Conservation (phyloP, 257 asterid genomes). For the Paraleonurus japonicus region DNA sequence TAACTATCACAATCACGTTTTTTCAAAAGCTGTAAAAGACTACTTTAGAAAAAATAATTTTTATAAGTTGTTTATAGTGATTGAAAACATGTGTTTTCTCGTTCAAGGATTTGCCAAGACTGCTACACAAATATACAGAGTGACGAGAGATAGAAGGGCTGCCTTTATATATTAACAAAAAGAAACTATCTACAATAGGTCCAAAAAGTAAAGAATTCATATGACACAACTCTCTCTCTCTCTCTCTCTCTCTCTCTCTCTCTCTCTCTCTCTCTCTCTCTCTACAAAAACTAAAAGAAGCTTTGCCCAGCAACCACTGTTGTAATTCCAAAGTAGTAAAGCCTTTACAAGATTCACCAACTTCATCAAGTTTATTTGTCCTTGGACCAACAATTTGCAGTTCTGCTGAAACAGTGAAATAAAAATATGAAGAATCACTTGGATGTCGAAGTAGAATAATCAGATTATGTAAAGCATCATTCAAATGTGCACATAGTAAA, state of each 20-base stretch:
- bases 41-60: no score
- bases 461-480: neutral
- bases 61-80: no score
- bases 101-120: no score
- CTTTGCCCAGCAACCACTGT: neutral
- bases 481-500: neutral
- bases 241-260: neutral
- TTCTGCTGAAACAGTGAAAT: neutral
- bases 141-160: neutral
- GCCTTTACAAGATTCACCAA: conserved; percentile 11
- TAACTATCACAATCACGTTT: no score
- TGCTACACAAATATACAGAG: no score
- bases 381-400: conserved; percentile 23
- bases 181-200: neutral
- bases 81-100: no score
- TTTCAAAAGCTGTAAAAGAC: no score
- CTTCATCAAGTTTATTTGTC: conserved; percentile 25
- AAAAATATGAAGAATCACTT: neutral
- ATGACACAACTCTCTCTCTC: neutral
- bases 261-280: neutral
- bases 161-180: neutral
- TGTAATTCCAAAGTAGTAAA: neutral
- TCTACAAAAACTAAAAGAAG: neutral
- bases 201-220: neutral
- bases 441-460: neutral